phyloP scores from a whole-genome alignment of 805 yeast genomes.

The Ascoidea asiatica region DNA sequence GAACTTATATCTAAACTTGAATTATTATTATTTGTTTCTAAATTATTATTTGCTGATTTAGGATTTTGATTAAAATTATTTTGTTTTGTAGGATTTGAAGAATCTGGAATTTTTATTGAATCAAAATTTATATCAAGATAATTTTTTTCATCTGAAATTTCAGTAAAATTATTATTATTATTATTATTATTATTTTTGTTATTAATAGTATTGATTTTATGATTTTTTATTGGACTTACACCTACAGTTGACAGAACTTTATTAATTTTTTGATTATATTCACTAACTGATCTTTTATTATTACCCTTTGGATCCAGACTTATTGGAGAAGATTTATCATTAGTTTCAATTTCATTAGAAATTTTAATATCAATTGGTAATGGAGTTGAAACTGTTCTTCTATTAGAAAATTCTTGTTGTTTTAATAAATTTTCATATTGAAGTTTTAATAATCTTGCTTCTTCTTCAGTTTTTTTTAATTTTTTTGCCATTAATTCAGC shows the following conservation, averaged over 20 bases:
- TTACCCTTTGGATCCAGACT: neutral
- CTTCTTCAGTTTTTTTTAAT: slow-evolving; percentile 6
- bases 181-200: neutral
- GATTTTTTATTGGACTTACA: neutral
- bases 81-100: no score
- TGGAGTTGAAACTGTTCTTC: neutral
- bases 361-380: neutral
- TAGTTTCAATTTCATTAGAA: neutral
- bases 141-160: neutral
- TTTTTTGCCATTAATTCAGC: slow-evolving; percentile 5
- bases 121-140: neutral
- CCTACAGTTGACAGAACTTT: neutral
- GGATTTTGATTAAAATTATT: neutral
- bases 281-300: slow-evolving; percentile 2
- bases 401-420: slow-evolving; percentile 3
- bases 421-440: slow-evolving; percentile 7
- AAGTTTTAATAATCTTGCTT: slow-evolving; percentile 7
- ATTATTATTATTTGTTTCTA: neutral
- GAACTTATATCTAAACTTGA: neutral
- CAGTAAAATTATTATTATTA: neutral
- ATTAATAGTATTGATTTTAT: neutral
- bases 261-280: neutral
- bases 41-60: no score
- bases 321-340: neutral
- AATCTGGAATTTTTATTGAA: no score